Conservation (phyloP, 78 protist genomes). For the Dictyostelium purpureum region DNA sequence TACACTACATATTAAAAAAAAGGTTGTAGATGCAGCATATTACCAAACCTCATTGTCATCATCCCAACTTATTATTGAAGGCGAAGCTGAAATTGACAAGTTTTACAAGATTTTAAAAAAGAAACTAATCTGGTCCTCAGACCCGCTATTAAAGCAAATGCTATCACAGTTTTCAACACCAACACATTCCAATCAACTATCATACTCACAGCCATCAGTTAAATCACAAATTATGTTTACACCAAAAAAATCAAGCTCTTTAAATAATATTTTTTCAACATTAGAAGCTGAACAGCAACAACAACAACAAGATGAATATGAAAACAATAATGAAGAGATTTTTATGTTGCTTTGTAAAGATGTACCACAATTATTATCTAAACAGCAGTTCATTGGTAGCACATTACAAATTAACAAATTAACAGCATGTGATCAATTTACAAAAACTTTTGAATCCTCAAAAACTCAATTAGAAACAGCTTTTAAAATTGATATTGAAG, state of each 20-base stretch:
- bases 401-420: conserved; percentile 9
- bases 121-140: not conserved
- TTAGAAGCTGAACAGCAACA: not conserved
- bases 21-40: conserved; percentile 34
- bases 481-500: conserved; percentile 34
- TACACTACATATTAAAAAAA: not conserved
- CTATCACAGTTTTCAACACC: not conserved
- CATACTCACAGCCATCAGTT: not conserved
- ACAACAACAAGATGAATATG: not conserved
- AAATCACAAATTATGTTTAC: not conserved
- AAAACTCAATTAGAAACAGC: conserved; percentile 4
- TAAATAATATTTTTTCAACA: not conserved
- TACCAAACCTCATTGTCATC: conserved; percentile 55
- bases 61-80: not conserved
- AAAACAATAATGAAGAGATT: not conserved
- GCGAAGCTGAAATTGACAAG: not conserved
- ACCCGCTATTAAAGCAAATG: not conserved
- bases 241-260: conserved; percentile 16
- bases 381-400: conserved; percentile 22
- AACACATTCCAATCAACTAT: not conserved
- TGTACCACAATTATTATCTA: conserved; percentile 24
- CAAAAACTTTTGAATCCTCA: not conserved
- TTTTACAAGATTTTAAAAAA: not conserved
- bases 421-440: conserved; percentile 15
- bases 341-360: conserved; percentile 14